A percentile compares a stretch with the other conserved stretches of the same genome.
Evolutionary conservation across 1,284 basidiomycete genomes (phyloP).

Genomic region (Agroathelia rolfsii): DNA sequence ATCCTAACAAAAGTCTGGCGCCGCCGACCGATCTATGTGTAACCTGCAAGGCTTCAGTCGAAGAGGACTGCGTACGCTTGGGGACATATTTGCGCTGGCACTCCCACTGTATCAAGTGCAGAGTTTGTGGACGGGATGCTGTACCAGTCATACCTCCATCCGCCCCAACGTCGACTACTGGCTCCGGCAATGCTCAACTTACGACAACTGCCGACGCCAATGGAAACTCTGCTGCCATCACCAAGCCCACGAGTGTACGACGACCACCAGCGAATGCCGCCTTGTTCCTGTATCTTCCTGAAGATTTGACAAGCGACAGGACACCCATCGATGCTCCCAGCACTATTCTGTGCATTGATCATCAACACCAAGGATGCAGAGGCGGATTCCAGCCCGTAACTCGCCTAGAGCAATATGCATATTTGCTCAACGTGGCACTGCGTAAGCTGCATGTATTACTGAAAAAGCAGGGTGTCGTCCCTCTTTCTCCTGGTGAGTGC

Average conservation of each 20-base stretch:
- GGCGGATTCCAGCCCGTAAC: conserved; percentile 87
- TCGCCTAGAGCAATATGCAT: conserved; percentile 95
- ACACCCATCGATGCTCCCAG: conserved; percentile 64
- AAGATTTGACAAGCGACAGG: conserved; percentile 50
- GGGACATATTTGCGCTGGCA: conserved; percentile 97
- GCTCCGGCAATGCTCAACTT: too few species aligned
- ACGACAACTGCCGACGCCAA: conserved; percentile 29
- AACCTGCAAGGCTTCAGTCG: conserved; percentile 82
- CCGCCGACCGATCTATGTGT: conserved; percentile 89
- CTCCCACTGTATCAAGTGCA: conserved; percentile 82
- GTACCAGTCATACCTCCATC: conserved; percentile 34
- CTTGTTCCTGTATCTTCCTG: conserved; percentile 66
- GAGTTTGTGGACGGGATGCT: conserved; percentile 72
- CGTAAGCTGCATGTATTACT: conserved; percentile 85
- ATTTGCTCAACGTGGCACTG: conserved; percentile 91
- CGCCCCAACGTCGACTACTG: too few species aligned
- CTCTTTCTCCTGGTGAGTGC: conserved; percentile 61
- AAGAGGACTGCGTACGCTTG: conserved; percentile 92
- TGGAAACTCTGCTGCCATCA: conserved; percentile 35
- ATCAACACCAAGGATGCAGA: conserved; percentile 55
- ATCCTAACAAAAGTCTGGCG: too few species aligned
- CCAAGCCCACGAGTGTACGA: conserved; percentile 54
- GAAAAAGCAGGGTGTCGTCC: conserved; percentile 86
- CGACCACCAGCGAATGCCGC: conserved; percentile 72
- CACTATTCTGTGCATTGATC: conserved; percentile 70